Evolutionary conservation across 495 filamentous ascomycete genomes (phyloP).

Genomic region (Penicillium egyptiacum): DNA sequence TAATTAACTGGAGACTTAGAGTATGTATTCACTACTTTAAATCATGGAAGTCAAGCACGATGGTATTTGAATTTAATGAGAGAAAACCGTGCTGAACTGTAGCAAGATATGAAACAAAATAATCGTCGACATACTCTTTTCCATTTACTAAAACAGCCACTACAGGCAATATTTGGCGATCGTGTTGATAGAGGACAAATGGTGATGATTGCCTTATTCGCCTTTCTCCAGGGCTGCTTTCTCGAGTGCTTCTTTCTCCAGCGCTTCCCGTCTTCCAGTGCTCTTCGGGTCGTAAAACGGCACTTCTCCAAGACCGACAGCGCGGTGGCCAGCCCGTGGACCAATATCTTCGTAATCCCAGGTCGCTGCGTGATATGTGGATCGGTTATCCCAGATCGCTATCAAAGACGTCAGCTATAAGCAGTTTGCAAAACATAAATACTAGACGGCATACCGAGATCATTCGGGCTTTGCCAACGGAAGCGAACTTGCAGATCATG

Average conservation of each 20-base stretch:
- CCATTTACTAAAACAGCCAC: too few species aligned
- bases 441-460: slow-evolving; percentile 41
- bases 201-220: too few species aligned
- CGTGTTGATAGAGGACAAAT: too few species aligned
- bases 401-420: background rate
- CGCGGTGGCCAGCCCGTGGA: slow-evolving; percentile 56
- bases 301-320: slow-evolving; percentile 66
- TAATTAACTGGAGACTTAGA: too few species aligned
- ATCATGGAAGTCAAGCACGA: too few species aligned
- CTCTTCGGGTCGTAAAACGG: slow-evolving; percentile 61
- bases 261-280: slow-evolving; percentile 45
- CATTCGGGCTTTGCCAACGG: slow-evolving; percentile 59
- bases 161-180: too few species aligned
- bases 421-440: background rate
- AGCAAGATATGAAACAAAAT: too few species aligned
- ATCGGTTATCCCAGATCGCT: slow-evolving; percentile 81
- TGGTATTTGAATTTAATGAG: too few species aligned
- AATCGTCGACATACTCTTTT: too few species aligned
- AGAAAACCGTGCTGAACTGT: too few species aligned
- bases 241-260: slow-evolving; percentile 15
- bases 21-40: too few species aligned
- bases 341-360: slow-evolving; percentile 65
- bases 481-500: slow-evolving; percentile 77
- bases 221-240: too few species aligned
- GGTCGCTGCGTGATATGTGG: slow-evolving; percentile 68